Percentiles rank a stretch among this genome's conserved stretches.
phyloP scores from a whole-genome alignment of 805 yeast species.

The Yamadazyma endophytica region DNA sequence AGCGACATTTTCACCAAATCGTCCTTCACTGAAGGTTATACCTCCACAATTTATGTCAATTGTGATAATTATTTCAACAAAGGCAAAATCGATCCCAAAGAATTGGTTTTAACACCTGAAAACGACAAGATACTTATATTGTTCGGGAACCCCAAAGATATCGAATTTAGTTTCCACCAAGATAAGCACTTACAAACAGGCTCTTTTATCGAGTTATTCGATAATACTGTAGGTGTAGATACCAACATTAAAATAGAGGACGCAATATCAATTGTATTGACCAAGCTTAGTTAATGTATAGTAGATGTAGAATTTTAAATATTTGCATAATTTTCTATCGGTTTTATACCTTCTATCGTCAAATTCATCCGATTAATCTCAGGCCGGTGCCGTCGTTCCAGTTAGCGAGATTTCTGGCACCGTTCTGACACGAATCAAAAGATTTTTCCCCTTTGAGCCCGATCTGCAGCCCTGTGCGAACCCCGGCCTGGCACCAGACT shows the following conservation, averaged over 20 bases:
- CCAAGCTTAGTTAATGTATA: too few species aligned
- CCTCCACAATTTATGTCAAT: constrained; percentile 59
- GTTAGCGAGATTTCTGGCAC: too few species aligned
- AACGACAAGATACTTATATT: constrained; percentile 46
- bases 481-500: too few species aligned
- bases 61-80: constrained; percentile 58
- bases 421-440: too few species aligned
- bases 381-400: too few species aligned
- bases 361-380: too few species aligned
- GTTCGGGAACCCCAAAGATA: constrained; percentile 60
- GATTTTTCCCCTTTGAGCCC: too few species aligned
- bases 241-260: constrained; percentile 65
- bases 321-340: too few species aligned
- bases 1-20: constrained; percentile 69
- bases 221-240: constrained; percentile 54
- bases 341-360: too few species aligned
- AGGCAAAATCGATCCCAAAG: neutral
- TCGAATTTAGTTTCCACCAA: constrained; percentile 46
- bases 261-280: constrained; percentile 55
- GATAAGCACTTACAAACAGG: constrained; percentile 52
- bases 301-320: too few species aligned
- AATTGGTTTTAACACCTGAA: neutral
- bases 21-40: constrained; percentile 60
- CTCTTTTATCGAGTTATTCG: constrained; percentile 62
- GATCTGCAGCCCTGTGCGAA: too few species aligned